Evolutionary conservation across 2,329 filamentous ascomycete genomes (phyloP).

Genomic region (Colletotrichum gloeosporioides): DNA sequence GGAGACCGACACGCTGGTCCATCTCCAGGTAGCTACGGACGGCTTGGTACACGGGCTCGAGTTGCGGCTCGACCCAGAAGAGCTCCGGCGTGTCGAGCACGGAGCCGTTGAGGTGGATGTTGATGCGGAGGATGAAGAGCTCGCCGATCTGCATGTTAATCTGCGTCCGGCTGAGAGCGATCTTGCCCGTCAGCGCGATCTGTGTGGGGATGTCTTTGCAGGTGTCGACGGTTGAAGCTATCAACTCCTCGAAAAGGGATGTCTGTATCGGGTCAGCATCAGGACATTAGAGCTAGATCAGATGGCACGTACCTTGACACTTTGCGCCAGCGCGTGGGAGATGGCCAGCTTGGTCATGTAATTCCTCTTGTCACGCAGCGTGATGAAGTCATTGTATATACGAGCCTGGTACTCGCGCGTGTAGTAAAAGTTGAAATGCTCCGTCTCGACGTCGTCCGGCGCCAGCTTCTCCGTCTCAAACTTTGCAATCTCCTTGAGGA

Average conservation of each 20-base stretch:
- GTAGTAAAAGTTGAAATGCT: constrained; percentile 99
- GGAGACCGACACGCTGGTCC: constrained; percentile 88
- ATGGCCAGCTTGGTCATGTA: constrained; percentile 99
- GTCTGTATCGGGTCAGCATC: constrained; percentile 58
- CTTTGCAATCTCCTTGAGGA: constrained; percentile 91
- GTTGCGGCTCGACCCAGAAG: constrained; percentile 97
- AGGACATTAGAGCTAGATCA: not conserved
- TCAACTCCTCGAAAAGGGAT: constrained; percentile 92
- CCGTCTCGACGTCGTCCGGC: constrained; percentile 88
- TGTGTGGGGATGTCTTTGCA: constrained; percentile 93
- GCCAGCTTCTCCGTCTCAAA: constrained; percentile 92
- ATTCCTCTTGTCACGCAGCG: constrained; percentile 88
- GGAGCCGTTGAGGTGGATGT: constrained; percentile 95
- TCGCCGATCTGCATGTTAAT: constrained; percentile 99
- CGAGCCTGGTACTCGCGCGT: constrained; percentile 96
- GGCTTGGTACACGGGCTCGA: constrained; percentile 95
- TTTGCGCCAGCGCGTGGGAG: constrained; percentile 93
- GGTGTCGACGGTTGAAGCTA: constrained; percentile 90
- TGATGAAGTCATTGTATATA: constrained; percentile 99
- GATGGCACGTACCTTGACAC: constrained; percentile 73
- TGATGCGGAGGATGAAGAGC: constrained; percentile 96
- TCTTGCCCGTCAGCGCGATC: constrained; percentile 91
- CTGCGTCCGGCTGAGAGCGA: constrained; percentile 83
- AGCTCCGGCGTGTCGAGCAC: constrained; percentile 96
- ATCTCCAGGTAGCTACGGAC: constrained; percentile 96